These are phyloP conservation scores for Micromonas commoda DNA, from an alignment of 139 green algal genomes.

Conservation along the genomic window DNA sequence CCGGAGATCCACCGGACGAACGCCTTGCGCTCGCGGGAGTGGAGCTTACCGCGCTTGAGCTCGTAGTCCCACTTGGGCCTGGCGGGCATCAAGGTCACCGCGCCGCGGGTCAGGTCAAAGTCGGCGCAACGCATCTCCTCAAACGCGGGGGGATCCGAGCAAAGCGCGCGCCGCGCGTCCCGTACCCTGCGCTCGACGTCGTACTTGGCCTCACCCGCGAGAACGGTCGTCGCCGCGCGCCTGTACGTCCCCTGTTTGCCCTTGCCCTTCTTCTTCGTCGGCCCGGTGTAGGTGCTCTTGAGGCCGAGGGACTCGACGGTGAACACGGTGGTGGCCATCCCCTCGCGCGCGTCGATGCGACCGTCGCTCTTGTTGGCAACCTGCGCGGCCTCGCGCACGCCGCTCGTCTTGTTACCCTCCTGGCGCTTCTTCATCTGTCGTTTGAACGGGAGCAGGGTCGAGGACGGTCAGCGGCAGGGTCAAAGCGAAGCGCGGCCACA, in stretches of 20 bases:
- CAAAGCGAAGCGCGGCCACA: too few species aligned
- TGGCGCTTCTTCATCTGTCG: neutral
- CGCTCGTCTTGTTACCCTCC: neutral
- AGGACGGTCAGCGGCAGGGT: too few species aligned
- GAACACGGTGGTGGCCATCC: constrained; percentile 27
- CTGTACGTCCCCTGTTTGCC: neutral
- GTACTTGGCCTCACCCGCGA: constrained; percentile 23
- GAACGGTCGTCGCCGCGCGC: neutral
- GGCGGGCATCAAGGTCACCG: neutral
- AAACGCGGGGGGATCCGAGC: neutral
- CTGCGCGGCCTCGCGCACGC: neutral
- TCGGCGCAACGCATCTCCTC: neutral
- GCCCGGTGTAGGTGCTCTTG: neutral
- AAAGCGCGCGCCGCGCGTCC: constrained; percentile 5
- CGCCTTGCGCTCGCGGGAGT: constrained; percentile 19
- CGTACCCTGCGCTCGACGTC: constrained; percentile 23
- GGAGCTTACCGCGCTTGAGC: neutral
- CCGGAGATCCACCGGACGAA: constrained; percentile 9
- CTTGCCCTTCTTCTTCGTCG: neutral
- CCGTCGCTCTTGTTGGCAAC: neutral
- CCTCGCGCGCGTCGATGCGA: constrained; percentile 1
- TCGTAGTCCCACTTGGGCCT: constrained; percentile 22
- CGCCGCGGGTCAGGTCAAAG: constrained; percentile 1
- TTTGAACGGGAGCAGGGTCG: neutral
- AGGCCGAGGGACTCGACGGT: constrained; percentile 21